Base-by-base conservation (phyloP, 176 grass and related monocot species). In the Zoysia pacifica region DNA sequence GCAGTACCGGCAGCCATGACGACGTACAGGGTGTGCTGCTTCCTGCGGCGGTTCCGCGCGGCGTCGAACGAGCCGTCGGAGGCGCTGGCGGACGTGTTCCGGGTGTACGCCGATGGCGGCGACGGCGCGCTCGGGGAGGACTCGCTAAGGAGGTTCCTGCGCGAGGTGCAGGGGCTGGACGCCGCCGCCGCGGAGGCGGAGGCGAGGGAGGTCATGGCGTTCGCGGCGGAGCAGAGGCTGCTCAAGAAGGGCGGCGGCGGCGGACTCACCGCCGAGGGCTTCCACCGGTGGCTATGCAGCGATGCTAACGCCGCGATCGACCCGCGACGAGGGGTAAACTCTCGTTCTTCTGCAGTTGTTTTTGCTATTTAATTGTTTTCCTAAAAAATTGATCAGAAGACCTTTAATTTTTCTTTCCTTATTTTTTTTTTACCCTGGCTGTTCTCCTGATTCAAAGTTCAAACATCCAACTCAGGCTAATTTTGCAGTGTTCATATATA, bases 21-120 rank as follows among this genome's bases (percentile, higher is more conserved):
- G 64, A 97, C 84, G 14, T 97, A 94, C 67, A 90, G 82, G 62
- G 81, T 94, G 38, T 97, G 89, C 69, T 94, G 84, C 69, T 97
- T 88, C 82, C 77, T 90, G 14, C 88, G 94, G 85, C 87, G 90
- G 37, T 97, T 90, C 89, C 37, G 59, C 9, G 16, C 87, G 77
- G 70, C 74, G 70, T 85, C 91, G 43, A 78, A 79, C 65, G 91
- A 91, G 50, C 77, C 91, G 75, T 91, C 94, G 47, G 74, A 74
- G 70, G 70, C 7, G 42, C 55, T 97, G 9, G 66, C 83, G 54
- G 48, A 83, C 58, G 85, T 89, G 65, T 94, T 90, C 69, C 28
- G 67, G 73, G 9, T 75, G 40, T 97, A 97, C 73, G 41, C 83
- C 20, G 28, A 28, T 28, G 28, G 28, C 28, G 58, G 60, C 46